Evolutionary conservation across 2,329 filamentous ascomycete species (phyloP), one percentile per base, ranked within the genome.

Genomic region (Aspergillus glaucus): DNA sequence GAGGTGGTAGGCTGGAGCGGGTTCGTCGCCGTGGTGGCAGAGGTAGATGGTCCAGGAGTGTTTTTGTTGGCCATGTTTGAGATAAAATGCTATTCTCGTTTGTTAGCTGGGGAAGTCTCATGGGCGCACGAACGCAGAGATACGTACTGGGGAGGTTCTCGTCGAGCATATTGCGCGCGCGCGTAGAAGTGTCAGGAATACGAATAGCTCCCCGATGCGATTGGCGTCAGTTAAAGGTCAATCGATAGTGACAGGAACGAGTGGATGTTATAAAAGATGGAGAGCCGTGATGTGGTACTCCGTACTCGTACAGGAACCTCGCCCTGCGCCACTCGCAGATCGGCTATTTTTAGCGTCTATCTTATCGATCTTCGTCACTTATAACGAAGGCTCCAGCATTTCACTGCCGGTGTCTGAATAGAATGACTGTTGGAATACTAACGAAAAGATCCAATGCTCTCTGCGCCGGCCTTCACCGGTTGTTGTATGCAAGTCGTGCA

Each of bases 61-160:
- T 42, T 63, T 67, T 43, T 68, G 66, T 44, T 64, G 63, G 50
- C 77, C 75, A 34, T 76, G 75, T 60, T 80, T 81, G 55, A 83
- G 70, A 61, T 80, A 82, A 72, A 84, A 84, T 46, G 78, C 79
- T 80, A 55, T 15, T 24, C 42, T 39, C n/a, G 51, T 34, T 43
- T 17, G 52, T 62, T 47, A 58, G 49, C 47, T 45, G 57, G 50
- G 19, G 30, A 14, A 22, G 26, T 19, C 21, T 36, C 7, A 10
- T 17, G 12, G 14, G 34, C 26, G 26, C 26, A 12, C 26, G 28
- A 14, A n/a, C 14, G 28, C 19, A 22, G 46, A 39, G 30, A 9
- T 42, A 58, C 61, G 57, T 62, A 80, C 78, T 89, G 48, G 91
- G 91, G n/a, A 96, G 81, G 69, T 91, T 95, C 68, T 94, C 88